Conservation (phyloP, 441 rosid species). For the Bruguiera hainesii region DNA sequence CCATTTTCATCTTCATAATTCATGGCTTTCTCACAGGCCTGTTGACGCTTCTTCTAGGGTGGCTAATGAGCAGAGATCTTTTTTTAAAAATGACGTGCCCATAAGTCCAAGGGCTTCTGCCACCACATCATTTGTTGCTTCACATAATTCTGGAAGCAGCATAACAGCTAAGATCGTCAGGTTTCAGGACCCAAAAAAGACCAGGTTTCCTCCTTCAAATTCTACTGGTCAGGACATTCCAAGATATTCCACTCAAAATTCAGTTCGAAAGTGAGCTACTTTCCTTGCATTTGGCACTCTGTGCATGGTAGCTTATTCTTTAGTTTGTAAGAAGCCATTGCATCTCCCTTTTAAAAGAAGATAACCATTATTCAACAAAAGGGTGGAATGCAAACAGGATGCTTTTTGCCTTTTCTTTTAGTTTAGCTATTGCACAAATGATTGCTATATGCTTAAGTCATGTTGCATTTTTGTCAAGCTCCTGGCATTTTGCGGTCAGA, state of each 20-base stretch:
- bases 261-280: slow-evolving; percentile 32
- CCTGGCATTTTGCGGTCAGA: background rate
- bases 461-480: background rate
- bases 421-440: background rate
- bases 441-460: background rate
- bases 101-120: slow-evolving; percentile 39
- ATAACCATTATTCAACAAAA: background rate
- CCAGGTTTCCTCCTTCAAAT: slow-evolving; percentile 43
- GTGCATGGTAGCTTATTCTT: background rate
- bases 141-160: slow-evolving; percentile 52
- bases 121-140: slow-evolving; percentile 50
- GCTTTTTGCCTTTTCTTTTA: background rate
- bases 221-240: slow-evolving; percentile 33
- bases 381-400: background rate
- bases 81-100: slow-evolving; percentile 36
- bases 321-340: background rate
- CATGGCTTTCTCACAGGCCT: slow-evolving; percentile 39
- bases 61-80: slow-evolving; percentile 39
- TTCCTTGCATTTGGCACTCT: background rate
- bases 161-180: slow-evolving; percentile 52
- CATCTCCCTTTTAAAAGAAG: background rate
- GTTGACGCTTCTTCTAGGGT: slow-evolving; percentile 38
- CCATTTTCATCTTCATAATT: slow-evolving; percentile 13
- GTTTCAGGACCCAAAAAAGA: slow-evolving; percentile 55
- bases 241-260: slow-evolving; percentile 30